These are phyloP conservation scores for Pyrenula massariospora DNA, from an alignment of 495 filamentous ascomycete species.

Conservation along the genomic window DNA sequence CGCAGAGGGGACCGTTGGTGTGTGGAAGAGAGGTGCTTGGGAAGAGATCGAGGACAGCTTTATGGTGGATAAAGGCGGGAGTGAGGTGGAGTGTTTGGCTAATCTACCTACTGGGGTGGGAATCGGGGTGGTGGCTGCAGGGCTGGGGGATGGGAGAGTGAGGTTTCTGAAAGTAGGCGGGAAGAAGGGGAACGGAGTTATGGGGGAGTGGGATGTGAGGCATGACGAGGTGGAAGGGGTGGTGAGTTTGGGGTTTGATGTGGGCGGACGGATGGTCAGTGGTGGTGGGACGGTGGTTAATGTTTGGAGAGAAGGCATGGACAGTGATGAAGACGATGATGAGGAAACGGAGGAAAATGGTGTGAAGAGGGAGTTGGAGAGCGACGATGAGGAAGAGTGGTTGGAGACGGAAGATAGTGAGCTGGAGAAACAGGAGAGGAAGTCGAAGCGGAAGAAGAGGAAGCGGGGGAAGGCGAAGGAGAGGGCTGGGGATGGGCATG, in stretches of 20 bases:
- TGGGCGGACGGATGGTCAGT: slow-evolving; percentile 71
- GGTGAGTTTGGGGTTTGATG: slow-evolving; percentile 67
- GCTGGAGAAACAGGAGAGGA: slow-evolving; percentile 23
- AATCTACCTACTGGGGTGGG: slow-evolving; percentile 52
- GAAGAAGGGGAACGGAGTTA: slow-evolving; percentile 35
- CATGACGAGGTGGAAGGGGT: slow-evolving; percentile 83
- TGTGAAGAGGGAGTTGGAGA: slow-evolving; percentile 45
- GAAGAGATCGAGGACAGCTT: slow-evolving; percentile 89
- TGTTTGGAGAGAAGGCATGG: slow-evolving; percentile 62
- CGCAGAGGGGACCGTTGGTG: slow-evolving; percentile 65
- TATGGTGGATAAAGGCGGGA: slow-evolving; percentile 52
- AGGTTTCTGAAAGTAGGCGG: slow-evolving; percentile 42
- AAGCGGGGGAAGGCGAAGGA: slow-evolving; percentile 49
- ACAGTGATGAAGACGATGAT: slow-evolving; percentile 24
- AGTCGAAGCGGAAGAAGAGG: slow-evolving; percentile 36
- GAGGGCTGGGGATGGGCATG: slow-evolving; percentile 20
- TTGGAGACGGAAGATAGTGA: slow-evolving; percentile 35
- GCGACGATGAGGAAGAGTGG: slow-evolving; percentile 31
- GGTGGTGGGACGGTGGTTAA: slow-evolving; percentile 75
- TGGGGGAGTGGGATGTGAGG: slow-evolving; percentile 36
- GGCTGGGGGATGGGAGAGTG: slow-evolving; percentile 59
- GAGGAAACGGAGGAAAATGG: slow-evolving; percentile 21
- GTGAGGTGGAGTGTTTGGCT: slow-evolving; percentile 61
- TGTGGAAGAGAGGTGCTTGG: slow-evolving; percentile 92
- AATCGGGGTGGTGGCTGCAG: slow-evolving; percentile 60